These are phyloP conservation scores for Fremontodendron californicum DNA, from an alignment of 345 rosid genomes.

Conservation along the genomic window DNA sequence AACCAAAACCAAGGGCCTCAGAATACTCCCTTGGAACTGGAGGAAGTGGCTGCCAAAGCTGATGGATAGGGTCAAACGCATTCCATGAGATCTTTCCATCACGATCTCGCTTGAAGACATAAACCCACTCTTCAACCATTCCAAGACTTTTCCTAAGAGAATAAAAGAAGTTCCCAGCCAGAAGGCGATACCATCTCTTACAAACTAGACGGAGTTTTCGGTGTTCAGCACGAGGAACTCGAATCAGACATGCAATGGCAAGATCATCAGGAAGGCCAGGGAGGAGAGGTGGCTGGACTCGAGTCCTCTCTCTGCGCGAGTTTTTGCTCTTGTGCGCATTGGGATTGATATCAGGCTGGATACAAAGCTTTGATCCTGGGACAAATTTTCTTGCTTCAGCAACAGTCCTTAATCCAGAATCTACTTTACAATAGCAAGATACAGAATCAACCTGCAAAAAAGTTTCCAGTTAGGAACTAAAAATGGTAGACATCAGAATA, in stretches of 20 bases:
- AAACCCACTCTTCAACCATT: slow-evolving; percentile 92
- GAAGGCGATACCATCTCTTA: slow-evolving; percentile 79
- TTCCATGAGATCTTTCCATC: slow-evolving; percentile 92
- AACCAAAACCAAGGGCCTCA: slow-evolving; percentile 89
- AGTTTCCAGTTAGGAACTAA: not conserved
- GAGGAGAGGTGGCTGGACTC: slow-evolving; percentile 75
- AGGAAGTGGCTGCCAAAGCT: slow-evolving; percentile 90
- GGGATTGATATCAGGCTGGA: slow-evolving; percentile 89
- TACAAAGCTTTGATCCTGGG: slow-evolving; percentile 88
- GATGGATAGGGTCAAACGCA: slow-evolving; percentile 74
- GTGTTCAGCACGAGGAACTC: slow-evolving; percentile 89
- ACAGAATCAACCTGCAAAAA: slow-evolving; percentile 87
- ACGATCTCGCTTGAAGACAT: slow-evolving; percentile 83
- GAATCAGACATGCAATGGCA: slow-evolving; percentile 82
- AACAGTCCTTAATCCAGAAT: slow-evolving; percentile 79
- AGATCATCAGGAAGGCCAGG: slow-evolving; percentile 97
- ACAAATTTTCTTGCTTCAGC: slow-evolving; percentile 93
- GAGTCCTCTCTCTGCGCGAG: slow-evolving; percentile 63
- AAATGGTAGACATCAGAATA: not conserved
- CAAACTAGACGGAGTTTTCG: slow-evolving; percentile 77
- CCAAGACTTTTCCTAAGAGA: slow-evolving; percentile 71
- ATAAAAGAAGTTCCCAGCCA: slow-evolving; percentile 70
- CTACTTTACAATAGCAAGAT: slow-evolving; percentile 91
- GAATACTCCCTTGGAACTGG: slow-evolving; percentile 89
- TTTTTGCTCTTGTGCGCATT: slow-evolving; percentile 78